Base-by-base conservation (phyloP, 768 basidiomycete genomes). In the Serendipita sp. region DNA sequence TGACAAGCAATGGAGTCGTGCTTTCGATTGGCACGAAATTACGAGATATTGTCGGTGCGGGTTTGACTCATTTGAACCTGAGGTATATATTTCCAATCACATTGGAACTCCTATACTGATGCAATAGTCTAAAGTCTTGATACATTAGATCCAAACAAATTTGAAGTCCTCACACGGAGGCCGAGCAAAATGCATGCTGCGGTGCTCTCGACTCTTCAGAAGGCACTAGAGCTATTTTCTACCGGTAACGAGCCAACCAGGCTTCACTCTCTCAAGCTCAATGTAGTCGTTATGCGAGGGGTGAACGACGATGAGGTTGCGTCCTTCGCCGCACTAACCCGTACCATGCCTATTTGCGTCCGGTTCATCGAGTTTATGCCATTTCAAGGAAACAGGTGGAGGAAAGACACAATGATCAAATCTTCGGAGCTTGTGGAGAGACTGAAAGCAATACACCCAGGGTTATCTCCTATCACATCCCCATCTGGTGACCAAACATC, bases 361-460 rank as follows among this genome's bases (percentile, higher is more conserved):
- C 81, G 92, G 41, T 91, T 94, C 71, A 94, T 93, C 63, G 90
- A 93, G 72, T 94, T 88, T 70, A 94, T 95, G 92, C 90, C 91
- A 11, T 95, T 95, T 71, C 17, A 65, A 90, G 89, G 90, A 31
- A 94, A 94, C 67, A 82, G 85, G 69, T 94, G 91, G 91, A 79
- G 87, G 69, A 81, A 81, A 67, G 73, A 72, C 48, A 92, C 90
- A 71, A 89, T 94, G 82, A 77, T 93, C 3, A 82, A 87, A 3
- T 90, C 90, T 1, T 72, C 78, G 20, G 79, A 83, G 28, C 72
- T 92, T 42, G 72, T 92, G 51, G 70, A 75, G 16, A 70, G 69
- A 2, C 81, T 91, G 30, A 72, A 71, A 45, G 67, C 64, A 7
- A 71, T 69, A 20, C 76, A 89, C 67, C 80, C 84, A 3, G 68